phyloP scores from a whole-genome alignment of 2,329 filamentous ascomycete genomes.

The Penicillium sp. region DNA sequence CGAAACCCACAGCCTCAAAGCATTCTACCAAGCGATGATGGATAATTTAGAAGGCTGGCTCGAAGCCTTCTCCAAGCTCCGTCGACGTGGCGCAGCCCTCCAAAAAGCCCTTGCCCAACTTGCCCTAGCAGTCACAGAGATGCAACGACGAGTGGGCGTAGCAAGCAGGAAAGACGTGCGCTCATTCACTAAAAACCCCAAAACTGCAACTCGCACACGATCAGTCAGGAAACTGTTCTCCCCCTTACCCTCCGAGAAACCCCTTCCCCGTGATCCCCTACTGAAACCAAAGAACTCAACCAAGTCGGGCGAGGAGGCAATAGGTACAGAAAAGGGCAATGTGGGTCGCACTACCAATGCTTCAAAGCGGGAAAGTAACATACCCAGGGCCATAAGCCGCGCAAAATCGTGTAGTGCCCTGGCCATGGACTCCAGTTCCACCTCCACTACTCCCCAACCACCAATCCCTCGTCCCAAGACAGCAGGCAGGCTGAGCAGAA shows the following conservation, averaged over 20 bases:
- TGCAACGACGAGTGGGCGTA: slow-evolving; percentile 80
- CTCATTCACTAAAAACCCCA: slow-evolving; percentile 18
- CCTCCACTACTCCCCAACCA: slow-evolving; percentile 12
- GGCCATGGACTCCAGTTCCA: slow-evolving; percentile 7
- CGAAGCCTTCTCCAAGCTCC: slow-evolving; percentile 73
- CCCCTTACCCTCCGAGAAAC: slow-evolving; percentile 26
- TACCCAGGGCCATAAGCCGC: slow-evolving; percentile 15
- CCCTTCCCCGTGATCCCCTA: slow-evolving; percentile 31
- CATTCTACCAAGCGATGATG: slow-evolving; percentile 86
- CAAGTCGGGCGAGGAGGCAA: slow-evolving; percentile 5
- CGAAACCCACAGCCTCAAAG: slow-evolving; percentile 59
- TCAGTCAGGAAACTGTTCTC: slow-evolving; percentile 28
- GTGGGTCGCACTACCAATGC: slow-evolving; percentile 15
- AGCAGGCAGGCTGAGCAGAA: slow-evolving; percentile 23
- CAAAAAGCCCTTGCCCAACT: slow-evolving; percentile 71
- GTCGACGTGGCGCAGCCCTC: slow-evolving; percentile 69
- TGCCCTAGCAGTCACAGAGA: slow-evolving; percentile 75
- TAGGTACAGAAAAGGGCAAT: slow-evolving; percentile 15
- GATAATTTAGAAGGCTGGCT: slow-evolving; percentile 91
- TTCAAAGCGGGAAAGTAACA: slow-evolving; percentile 10
- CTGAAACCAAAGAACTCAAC: slow-evolving; percentile 12
- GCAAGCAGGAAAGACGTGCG: slow-evolving; percentile 69
- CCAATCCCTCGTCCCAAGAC: slow-evolving; percentile 1
- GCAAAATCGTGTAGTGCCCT: slow-evolving; percentile 27
- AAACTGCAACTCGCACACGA: slow-evolving; percentile 10